Percentiles rank a stretch among this genome's conserved stretches.
These are phyloP conservation scores for Ilyonectria sp. DNA, from an alignment of 2,329 filamentous ascomycete species.

Conservation along the genomic window DNA sequence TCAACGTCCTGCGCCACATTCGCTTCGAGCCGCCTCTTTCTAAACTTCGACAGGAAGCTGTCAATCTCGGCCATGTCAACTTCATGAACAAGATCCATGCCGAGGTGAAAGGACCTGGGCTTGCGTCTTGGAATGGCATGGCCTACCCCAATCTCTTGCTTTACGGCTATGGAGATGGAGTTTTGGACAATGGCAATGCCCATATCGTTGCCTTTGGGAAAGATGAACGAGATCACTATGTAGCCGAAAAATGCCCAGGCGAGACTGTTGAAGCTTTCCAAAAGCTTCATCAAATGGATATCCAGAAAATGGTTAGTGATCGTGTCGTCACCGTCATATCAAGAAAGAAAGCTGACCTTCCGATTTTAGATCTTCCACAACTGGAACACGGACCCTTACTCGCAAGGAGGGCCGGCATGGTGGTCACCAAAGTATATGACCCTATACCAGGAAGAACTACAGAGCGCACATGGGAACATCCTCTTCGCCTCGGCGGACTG, in stretches of 20 bases:
- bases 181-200: too few species aligned
- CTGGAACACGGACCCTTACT: constrained; percentile 47
- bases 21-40: too few species aligned
- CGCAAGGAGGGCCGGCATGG: constrained; percentile 39
- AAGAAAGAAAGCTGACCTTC: background rate
- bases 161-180: too few species aligned
- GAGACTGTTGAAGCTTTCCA: constrained; percentile 26
- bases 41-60: too few species aligned
- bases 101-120: too few species aligned
- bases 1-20: too few species aligned
- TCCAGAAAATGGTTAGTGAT: constrained; percentile 27
- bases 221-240: too few species aligned
- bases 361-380: constrained; percentile 38
- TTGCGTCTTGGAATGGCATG: too few species aligned
- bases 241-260: constrained; percentile 19
- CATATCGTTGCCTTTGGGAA: too few species aligned
- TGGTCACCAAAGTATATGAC: constrained; percentile 40
- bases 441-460: constrained; percentile 45
- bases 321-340: background rate
- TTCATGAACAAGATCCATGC: too few species aligned
- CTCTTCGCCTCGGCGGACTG: constrained; percentile 47
- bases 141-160: too few species aligned
- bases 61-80: too few species aligned
- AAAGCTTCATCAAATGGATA: constrained; percentile 29
- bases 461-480: constrained; percentile 45